These are phyloP conservation scores for Fusarium sp. DNA, from an alignment of 2,329 filamentous ascomycete species.

Conservation along the genomic window DNA sequence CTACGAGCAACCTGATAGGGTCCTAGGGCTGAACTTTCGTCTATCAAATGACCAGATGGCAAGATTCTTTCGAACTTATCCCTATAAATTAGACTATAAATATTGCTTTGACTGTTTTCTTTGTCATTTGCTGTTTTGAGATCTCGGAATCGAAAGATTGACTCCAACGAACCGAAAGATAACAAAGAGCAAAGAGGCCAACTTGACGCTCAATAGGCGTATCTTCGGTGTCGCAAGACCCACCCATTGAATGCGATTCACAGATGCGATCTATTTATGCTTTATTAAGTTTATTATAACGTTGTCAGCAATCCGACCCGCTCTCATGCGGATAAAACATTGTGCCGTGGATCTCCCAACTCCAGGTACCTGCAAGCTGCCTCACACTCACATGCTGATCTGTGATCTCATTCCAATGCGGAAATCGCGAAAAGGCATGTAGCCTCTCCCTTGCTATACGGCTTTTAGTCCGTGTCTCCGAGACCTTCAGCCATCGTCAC, in stretches of 20 bases:
- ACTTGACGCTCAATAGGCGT: background rate
- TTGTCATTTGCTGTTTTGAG: background rate
- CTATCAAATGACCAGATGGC: background rate
- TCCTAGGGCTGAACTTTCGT: background rate
- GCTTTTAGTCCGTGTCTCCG: background rate
- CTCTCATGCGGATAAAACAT: background rate
- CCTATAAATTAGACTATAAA: background rate
- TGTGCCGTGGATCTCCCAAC: no score
- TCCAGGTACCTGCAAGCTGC: background rate
- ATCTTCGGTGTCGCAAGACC: background rate
- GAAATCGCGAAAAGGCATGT: background rate
- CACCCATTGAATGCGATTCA: background rate
- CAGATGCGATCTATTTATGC: background rate
- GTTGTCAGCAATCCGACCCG: background rate
- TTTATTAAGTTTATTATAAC: background rate
- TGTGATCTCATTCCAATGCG: background rate
- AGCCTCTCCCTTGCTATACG: background rate
- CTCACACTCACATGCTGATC: background rate
- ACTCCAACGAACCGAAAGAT: background rate
- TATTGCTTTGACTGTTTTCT: background rate
- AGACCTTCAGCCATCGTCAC: background rate
- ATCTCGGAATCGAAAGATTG: background rate
- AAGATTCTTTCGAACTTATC: background rate
- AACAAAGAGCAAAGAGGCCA: background rate
- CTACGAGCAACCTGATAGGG: no score